Evolutionary conservation across 2,329 filamentous ascomycete genomes (phyloP), one percentile per base, ranked within the genome.

Genomic region (Stemphylium beticola): DNA sequence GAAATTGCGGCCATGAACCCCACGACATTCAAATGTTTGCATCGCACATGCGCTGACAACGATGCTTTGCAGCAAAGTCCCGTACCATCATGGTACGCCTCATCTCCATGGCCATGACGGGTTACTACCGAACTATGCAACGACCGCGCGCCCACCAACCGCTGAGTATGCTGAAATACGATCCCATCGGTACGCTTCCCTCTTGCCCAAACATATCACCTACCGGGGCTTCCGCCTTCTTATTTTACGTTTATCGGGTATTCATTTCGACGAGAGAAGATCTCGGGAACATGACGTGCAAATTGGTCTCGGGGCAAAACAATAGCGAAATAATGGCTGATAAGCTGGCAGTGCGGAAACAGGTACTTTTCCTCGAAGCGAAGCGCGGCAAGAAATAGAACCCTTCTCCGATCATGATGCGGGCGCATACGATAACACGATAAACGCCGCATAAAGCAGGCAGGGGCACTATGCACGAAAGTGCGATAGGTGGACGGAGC

Each of bases 101-200:
- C 65, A 83, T 99, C 76, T 96, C 92, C 61, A 99, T 99, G 95
- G 95, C 95, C 75, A 89, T 96, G 89, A 99, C 95, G 22, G 95
- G 95, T 72, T 99, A 92, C 84, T 99, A 93, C 83, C 93, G 93
- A 78, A 96, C 92, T 49, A 87, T 96, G 77, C 84, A 89, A 66
- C 88, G 96, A 55, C 93, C 92, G 11, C 88, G 95, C 66, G 84
- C 85, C 26, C 84, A 92, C 60, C 83, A 89, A 39, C 93, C 96
- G 52, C 85, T 99, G 79, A 96, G 92, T 81, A 95, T 99, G 92
- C 82, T 99, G 68, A 99, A 99, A 82, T 99, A 99, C 79, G 95
- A 99, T 75, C 95, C 95, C 37, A 93, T 99, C 62, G 89, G 91
- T 96, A 86, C 64, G 84, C 75, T 12, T 34, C 38, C 44, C 53